Evolutionary conservation across 2,329 filamentous ascomycete species (phyloP).

Genomic region (Scytalidium sp.): DNA sequence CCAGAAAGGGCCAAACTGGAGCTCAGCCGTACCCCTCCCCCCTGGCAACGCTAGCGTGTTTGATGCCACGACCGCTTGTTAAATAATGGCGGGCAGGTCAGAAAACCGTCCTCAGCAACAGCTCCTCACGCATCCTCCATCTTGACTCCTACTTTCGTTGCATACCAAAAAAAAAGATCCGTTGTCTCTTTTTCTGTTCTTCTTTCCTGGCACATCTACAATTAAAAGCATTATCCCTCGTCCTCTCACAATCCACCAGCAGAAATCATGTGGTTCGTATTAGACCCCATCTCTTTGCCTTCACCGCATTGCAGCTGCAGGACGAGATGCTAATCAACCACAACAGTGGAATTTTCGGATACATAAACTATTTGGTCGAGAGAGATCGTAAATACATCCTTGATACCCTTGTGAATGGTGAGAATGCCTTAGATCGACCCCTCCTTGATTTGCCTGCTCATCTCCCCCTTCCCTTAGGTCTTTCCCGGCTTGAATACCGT

Average conservation of each 20-base stretch:
- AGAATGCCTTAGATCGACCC: slow-evolving; percentile 30
- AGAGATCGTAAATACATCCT: slow-evolving; percentile 97
- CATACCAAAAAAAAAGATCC: background rate
- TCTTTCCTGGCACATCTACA: background rate
- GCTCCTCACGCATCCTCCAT: background rate
- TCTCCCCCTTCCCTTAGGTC: too few species aligned
- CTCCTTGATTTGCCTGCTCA: slow-evolving; percentile 16
- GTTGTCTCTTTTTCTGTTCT: background rate
- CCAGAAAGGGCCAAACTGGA: background rate
- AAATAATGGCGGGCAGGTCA: background rate
- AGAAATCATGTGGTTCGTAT: slow-evolving; percentile 24
- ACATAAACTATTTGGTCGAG: slow-evolving; percentile 98
- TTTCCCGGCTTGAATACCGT: slow-evolving; percentile 94
- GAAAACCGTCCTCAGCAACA: background rate
- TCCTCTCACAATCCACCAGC: background rate
- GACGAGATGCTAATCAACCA: slow-evolving; percentile 8
- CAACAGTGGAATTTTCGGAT: slow-evolving; percentile 87
- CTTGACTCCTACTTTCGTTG: background rate
- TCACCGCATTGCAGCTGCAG: background rate
- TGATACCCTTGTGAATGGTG: slow-evolving; percentile 93
- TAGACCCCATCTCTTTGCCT: background rate
- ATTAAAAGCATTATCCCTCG: background rate
- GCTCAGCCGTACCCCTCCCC: background rate
- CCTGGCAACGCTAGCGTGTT: background rate
- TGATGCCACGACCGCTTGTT: background rate